Conservation (phyloP, 176 grass and related monocot species). For the Puccinellia tenuiflora region DNA sequence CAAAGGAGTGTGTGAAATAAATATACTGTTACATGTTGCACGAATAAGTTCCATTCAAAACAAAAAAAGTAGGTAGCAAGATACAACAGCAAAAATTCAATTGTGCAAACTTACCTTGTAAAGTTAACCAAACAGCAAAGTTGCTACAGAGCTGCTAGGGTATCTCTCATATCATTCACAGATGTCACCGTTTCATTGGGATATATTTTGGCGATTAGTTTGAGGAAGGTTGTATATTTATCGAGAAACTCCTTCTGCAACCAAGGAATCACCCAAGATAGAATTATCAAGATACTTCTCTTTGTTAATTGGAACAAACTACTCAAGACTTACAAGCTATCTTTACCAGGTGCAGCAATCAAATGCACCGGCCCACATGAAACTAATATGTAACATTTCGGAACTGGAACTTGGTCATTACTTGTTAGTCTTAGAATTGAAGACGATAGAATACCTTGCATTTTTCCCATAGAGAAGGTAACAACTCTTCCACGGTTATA, state of each 20-base stretch:
- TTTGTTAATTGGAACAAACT: not conserved
- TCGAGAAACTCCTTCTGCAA: slow-evolving; percentile 96
- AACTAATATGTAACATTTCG: not conserved
- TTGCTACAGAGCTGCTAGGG: slow-evolving; percentile 42
- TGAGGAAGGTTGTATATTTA: slow-evolving; percentile 78
- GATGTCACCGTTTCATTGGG: slow-evolving; percentile 68
- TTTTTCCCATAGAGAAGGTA: slow-evolving; percentile 91
- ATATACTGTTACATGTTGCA: not conserved
- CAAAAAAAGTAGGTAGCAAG: not conserved
- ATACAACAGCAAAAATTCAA: slow-evolving; percentile 1
- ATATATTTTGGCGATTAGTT: slow-evolving; percentile 86
- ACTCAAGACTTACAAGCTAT: not conserved
- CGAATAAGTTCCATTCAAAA: not conserved
- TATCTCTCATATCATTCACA: slow-evolving; percentile 62
- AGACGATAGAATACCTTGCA: slow-evolving; percentile 68
- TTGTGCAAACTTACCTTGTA: slow-evolving; percentile 23
- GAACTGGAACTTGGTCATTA: not conserved
- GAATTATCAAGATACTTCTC: not conserved
- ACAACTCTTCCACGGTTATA: slow-evolving; percentile 80
- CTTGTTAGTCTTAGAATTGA: not conserved
- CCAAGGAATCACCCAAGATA: not conserved
- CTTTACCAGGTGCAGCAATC: not conserved
- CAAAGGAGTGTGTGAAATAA: not conserved
- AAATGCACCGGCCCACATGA: not conserved
- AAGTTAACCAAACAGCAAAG: slow-evolving; percentile 9